These are phyloP conservation scores for Isochrysis galbana DNA, from an alignment of 78 protist genomes.

Conservation along the genomic window DNA sequence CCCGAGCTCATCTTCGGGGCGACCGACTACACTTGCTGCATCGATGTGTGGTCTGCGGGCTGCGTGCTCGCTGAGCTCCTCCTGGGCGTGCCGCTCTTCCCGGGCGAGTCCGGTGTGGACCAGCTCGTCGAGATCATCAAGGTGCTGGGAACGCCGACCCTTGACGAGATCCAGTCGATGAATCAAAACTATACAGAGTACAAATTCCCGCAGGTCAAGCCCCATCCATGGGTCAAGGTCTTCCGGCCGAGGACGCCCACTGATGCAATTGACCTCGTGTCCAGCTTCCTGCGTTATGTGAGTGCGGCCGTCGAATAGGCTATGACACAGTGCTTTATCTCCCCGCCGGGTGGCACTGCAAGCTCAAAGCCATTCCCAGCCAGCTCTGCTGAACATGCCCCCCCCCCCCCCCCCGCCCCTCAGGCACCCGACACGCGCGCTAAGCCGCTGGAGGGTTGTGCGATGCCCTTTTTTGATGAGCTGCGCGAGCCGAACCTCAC, in stretches of 20 bases:
- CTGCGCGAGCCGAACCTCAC: slow-evolving; percentile 38
- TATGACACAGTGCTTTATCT: too few species aligned
- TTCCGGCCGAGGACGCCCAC: slow-evolving; percentile 47
- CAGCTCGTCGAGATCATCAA: slow-evolving; percentile 98
- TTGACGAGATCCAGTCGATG: slow-evolving; percentile 66
- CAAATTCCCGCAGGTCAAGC: slow-evolving; percentile 59
- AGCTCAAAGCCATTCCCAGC: too few species aligned
- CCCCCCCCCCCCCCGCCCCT: neutral
- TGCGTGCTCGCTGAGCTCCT: slow-evolving; percentile 94
- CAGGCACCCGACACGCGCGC: slow-evolving; percentile 45
- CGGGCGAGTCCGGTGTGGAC: slow-evolving; percentile 91
- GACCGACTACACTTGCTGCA: slow-evolving; percentile 86
- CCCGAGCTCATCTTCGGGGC: slow-evolving; percentile 99
- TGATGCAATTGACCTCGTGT: slow-evolving; percentile 57
- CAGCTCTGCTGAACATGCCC: too few species aligned
- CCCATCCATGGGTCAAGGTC: slow-evolving; percentile 62
- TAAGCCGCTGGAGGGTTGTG: slow-evolving; percentile 44
- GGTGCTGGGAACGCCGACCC: slow-evolving; percentile 63
- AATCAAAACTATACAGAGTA: slow-evolving; percentile 69
- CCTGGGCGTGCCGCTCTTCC: slow-evolving; percentile 92
- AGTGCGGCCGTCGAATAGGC: too few species aligned
- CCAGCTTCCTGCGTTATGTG: slow-evolving; percentile 44
- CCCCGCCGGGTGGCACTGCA: too few species aligned
- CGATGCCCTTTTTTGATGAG: slow-evolving; percentile 52
- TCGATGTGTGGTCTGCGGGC: slow-evolving; percentile 79